A percentile compares a stretch with the other conserved stretches of the same genome.
Conservation (phyloP, 495 filamentous ascomycete species). For the Aspergillus egyptiacus region DNA sequence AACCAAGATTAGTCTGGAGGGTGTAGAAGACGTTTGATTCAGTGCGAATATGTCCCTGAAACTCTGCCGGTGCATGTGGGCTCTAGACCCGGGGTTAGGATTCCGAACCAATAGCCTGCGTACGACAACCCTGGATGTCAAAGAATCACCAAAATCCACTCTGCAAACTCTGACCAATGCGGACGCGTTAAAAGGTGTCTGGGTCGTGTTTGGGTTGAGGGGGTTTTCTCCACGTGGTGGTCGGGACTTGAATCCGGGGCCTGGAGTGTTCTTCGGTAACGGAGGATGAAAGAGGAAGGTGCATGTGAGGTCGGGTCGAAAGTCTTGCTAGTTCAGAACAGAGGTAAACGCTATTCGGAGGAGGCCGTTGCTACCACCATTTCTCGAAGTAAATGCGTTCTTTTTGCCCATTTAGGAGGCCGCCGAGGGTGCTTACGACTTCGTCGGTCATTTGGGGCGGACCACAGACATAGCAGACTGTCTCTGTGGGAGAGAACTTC, state of each 20-base stretch:
- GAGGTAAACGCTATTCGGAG: too few relatives aligned
- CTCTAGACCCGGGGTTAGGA: background rate
- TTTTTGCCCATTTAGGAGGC: constrained; percentile 46
- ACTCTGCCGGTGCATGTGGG: too few relatives aligned
- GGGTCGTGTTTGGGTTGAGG: background rate
- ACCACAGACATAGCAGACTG: constrained; percentile 74
- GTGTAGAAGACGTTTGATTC: background rate
- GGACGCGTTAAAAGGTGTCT: background rate
- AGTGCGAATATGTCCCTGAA: too few relatives aligned
- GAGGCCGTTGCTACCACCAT: constrained; percentile 64
- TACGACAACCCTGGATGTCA: background rate
- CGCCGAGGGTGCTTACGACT: constrained; percentile 51
- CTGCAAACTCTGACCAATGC: background rate
- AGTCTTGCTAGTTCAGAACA: too few relatives aligned
- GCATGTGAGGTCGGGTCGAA: background rate
- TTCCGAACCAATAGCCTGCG: background rate
- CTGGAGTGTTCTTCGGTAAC: background rate
- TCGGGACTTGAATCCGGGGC: background rate
- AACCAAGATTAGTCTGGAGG: background rate
- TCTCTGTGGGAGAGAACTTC: constrained; percentile 32
- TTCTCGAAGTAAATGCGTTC: constrained; percentile 71
- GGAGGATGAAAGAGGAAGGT: background rate
- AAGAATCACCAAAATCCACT: constrained; percentile 3
- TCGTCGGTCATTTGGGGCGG: constrained; percentile 76
- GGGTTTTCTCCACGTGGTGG: background rate